Percentiles rank a stretch among this genome's conserved stretches.
phyloP scores from a whole-genome alignment of 495 filamentous ascomycete genomes.

The Friedmanniomyces simplex region DNA sequence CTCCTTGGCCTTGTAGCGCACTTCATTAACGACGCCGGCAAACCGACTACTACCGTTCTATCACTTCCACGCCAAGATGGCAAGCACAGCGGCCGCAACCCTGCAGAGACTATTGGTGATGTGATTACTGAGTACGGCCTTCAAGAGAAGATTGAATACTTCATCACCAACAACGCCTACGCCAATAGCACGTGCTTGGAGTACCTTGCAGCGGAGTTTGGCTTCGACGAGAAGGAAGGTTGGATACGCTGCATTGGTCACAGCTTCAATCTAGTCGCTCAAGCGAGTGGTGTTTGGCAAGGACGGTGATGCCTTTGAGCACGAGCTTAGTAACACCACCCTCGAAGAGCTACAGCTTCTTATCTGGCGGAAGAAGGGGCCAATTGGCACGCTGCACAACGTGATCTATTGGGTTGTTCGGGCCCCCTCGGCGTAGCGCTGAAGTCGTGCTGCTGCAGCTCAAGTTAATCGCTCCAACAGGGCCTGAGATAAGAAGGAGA shows the following conservation, averaged over 20 bases:
- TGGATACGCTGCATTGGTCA: constrained; percentile 14
- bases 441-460: neutral
- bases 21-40: constrained; percentile 1
- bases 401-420: constrained; percentile 7
- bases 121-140: constrained; percentile 9
- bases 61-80: constrained; percentile 5
- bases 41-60: neutral
- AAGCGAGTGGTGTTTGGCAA: constrained; percentile 5
- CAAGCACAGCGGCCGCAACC: constrained; percentile 4
- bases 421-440: neutral
- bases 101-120: constrained; percentile 4
- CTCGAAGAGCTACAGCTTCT: constrained; percentile 1
- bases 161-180: constrained; percentile 14
- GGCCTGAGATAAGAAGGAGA: constrained; percentile 1
- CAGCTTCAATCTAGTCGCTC: constrained; percentile 14
- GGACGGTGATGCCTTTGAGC: neutral
- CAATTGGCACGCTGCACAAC: constrained; percentile 18
- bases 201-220: constrained; percentile 1
- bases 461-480: neutral
- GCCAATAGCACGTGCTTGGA: constrained; percentile 6
- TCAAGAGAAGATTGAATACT: constrained; percentile 11
- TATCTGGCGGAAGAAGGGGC: constrained; percentile 9
- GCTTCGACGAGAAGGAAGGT: neutral
- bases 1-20: neutral
- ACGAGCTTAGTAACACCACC: neutral